Base-by-base conservation (phyloP, 225 moss, liverwort and hornwort species). In the Lunularia cruciata region DNA sequence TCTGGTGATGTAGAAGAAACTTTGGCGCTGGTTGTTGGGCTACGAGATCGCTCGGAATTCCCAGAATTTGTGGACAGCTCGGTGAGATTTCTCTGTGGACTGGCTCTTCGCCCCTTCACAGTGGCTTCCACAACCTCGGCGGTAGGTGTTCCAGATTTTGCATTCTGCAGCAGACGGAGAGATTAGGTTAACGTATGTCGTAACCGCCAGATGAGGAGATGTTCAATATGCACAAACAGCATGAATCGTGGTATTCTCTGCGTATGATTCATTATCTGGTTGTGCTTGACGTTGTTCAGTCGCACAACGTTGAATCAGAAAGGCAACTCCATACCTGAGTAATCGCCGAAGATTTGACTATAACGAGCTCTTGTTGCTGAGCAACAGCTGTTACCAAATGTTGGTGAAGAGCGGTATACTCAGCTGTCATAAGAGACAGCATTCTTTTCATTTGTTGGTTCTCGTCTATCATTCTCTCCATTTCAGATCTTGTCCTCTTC, bases 391-490 rank as follows among this genome's bases (percentile, higher is more conserved):
- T 5, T 0, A 81, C 0, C 76, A 81, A 33, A 19, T 76, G 72
- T 8, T 73, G 62, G 34, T 81, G 73, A 3, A 81, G 54, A 31
- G 57, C 33, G 11, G 47, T 67, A 10, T 72, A 81, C 27, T 81
- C 72, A 4, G 56, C 57, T 11, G 72, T 69, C 39, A 76, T 35
- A 10, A 63, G 0, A 0, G 64, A 19, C 1, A 81, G 25, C 69
- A 81, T 54, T 51, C 52, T 69, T 63, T 48, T 76, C 73, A 77
- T 70, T 8, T 77, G 69, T 43, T 70, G 65, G 14, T 81, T 81
- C 30, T 81, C 81, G 12, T 68, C 67, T 0, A 58, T 22, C 33
- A 65, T n/a, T 48, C 57, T 64, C 1, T 69, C 64, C 57, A 76
- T 59, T 18, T 81, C 80, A 6, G 19, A 38, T 43, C 69, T 76